Evolutionary conservation across 306 rosid species (phyloP), one percentile per base, ranked within the genome.

Genomic region (Prunus mume): DNA sequence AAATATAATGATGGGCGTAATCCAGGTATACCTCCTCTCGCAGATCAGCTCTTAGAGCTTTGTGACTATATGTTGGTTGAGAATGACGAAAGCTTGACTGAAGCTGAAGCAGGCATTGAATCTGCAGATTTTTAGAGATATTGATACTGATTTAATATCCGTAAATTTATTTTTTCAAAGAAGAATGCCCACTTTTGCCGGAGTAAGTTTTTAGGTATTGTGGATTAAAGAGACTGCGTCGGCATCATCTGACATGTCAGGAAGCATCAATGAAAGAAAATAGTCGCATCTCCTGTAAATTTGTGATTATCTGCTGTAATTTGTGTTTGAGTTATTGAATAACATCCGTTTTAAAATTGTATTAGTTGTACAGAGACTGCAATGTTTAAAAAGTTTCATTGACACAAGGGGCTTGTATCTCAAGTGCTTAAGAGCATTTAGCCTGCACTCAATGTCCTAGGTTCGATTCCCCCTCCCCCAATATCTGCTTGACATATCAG

Each of bases 21-120:
- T 77, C 98, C 98, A 6, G 90, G 90, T 49, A 95, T 95, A 76
- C 98, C 98, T 50, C 98, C 98, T 61, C 80, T 90, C 78, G 97
- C 98, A 1, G 98, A 95, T 80, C 89, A 85, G 88, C 97, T 90
- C 79, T 83, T 95, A 76, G 95, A 85, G 85, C 80, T 89, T 80
- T 95, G 97, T 86, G 98, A 95, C 79, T 87, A 73, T 81, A 85
- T 95, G 83, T 83, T 95, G 79, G 79, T 83, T 62, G 92, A 88
- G 82, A 88, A 89, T 46, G 97, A 92, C 52, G 97, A 90, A 17
- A 85, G 65, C 84, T 88, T 95, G 73, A 90, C 95, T 56, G 93
- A 81, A 74, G 98, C 97, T 25, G 98, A 95, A 92, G 84, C 93
- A 63, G 95, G 97, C 76, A 95, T 95, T 62, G 98, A 92, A 81